phyloP scores from a whole-genome alignment of 208 protist species.

The Leptomonas pyrrhocoris region DNA sequence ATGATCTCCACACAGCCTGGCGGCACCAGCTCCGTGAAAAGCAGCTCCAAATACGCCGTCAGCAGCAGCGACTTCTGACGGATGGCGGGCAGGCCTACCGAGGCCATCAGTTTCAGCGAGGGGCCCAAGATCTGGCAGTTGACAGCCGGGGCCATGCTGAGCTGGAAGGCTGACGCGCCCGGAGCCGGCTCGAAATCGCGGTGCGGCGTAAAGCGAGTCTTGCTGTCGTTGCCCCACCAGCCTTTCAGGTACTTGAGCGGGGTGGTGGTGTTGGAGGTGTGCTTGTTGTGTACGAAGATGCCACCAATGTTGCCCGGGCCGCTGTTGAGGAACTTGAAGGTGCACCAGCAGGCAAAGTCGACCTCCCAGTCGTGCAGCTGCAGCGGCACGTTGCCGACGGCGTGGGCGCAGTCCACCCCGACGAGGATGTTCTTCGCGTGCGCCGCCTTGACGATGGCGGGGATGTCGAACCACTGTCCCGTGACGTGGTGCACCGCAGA shows the following conservation, averaged over 20 bases:
- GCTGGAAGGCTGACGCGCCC: slow-evolving; percentile 84
- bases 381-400: slow-evolving; percentile 93
- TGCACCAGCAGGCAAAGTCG: slow-evolving; percentile 96
- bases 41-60: slow-evolving; percentile 91
- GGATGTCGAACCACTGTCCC: slow-evolving; percentile 93
- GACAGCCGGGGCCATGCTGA: slow-evolving; percentile 78
- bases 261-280: slow-evolving; percentile 47
- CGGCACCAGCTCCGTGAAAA: slow-evolving; percentile 74
- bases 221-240: slow-evolving; percentile 92
- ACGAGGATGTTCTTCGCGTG: slow-evolving; percentile 83
- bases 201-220: slow-evolving; percentile 75
- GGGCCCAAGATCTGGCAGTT: slow-evolving; percentile 71
- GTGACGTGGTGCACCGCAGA: slow-evolving; percentile 94
- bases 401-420: slow-evolving; percentile 95
- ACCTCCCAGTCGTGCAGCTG: slow-evolving; percentile 95
- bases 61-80: slow-evolving; percentile 86
- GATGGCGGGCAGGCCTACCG: slow-evolving; percentile 71
- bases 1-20: slow-evolving; percentile 76
- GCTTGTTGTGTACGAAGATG: slow-evolving; percentile 91
- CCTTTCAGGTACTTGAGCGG: slow-evolving; percentile 72
- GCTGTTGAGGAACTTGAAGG: slow-evolving; percentile 97
- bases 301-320: slow-evolving; percentile 91
- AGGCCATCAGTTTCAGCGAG: slow-evolving; percentile 87
- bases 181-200: slow-evolving; percentile 55
- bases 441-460: slow-evolving; percentile 87